Base-by-base conservation (phyloP, 2,329 filamentous ascomycete species). In the Aspergillus pseudoterreus region DNA sequence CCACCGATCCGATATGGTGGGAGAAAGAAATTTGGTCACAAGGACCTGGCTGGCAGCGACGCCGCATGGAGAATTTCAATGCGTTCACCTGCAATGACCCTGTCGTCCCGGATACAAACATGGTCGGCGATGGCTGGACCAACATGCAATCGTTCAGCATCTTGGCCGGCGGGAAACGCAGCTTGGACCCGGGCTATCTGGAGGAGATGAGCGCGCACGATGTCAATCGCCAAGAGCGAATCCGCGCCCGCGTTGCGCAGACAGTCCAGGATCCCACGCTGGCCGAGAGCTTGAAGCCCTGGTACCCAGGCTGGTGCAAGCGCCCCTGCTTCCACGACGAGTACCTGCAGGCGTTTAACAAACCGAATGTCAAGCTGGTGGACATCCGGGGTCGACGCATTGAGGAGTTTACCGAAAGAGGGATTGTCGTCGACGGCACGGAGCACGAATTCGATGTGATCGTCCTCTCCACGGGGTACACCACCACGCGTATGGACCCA, bases 221-320 rank as follows among this genome's bases (percentile, higher is more conserved):
- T 19, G 14, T 42, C 17, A 21, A 42, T 17, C 39, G 39, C 39
- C 39, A 42, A n/a, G 35, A 51, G 15, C 4, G 19, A 2, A 48
- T 57, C 17, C 51, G 51, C 1, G 65, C 64, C 3, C 74, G 78
- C 2, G 70, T 77, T 5, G 75, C 78, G n/a, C 58, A 69, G 0
- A 64, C 78, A n/a, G 82, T 86, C n/a, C 65, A 76, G 35, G 76
- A 85, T 57, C 64, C 66, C 10, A 65, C 63, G 1, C 81, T 76
- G 0, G 82, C 83, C 0, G 72, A 74, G 24, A 73, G 66, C 2
- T 72, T 86, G 6, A 81, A 82, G 60, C 71, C 82, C 0, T 84
- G 80, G 79, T 87, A 86, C 60, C 76, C 79, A 0, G 67, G 68
- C 0, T 84, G 79, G 76, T 87, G 84, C 71, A 87, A 87, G 64